A percentile compares a stretch with the other conserved stretches of the same genome.
Conservation (phyloP, 1,139 yeast genomes). For the Wickerhamomyces sp. region DNA sequence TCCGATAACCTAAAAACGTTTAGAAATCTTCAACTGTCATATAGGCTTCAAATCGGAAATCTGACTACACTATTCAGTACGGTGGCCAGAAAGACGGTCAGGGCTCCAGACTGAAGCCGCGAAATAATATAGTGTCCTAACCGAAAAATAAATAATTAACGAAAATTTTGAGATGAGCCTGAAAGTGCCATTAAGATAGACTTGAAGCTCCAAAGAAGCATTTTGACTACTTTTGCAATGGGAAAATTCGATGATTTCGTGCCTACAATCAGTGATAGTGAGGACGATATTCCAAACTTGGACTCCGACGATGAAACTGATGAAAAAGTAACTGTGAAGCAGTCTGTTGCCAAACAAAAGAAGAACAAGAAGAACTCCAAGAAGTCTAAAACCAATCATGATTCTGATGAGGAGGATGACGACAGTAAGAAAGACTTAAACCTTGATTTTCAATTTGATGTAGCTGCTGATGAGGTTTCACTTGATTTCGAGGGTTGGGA, state of each 20-base stretch:
- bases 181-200: too few species aligned
- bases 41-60: background rate
- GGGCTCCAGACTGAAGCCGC: too few species aligned
- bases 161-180: slow-evolving; percentile 8
- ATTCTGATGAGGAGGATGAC: slow-evolving; percentile 23
- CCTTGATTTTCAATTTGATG: slow-evolving; percentile 64
- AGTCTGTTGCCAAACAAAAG: slow-evolving; percentile 19
- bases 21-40: background rate
- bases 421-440: slow-evolving; percentile 51
- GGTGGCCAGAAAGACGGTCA: background rate
- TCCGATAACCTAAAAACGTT: background rate
- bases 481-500: slow-evolving; percentile 76
- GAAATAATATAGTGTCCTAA: too few species aligned
- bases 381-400: slow-evolving; percentile 24
- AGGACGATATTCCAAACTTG: slow-evolving; percentile 52
- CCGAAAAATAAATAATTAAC: background rate
- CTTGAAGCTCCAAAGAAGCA: too few species aligned
- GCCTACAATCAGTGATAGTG: slow-evolving; percentile 72
- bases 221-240: too few species aligned
- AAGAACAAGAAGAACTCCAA: slow-evolving; percentile 26
- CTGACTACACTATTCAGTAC: background rate
- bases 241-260: slow-evolving; percentile 41
- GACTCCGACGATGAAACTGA: slow-evolving; percentile 51
- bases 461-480: slow-evolving; percentile 51
- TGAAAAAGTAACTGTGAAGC: slow-evolving; percentile 34